Evolutionary conservation across 2,329 filamentous ascomycete genomes (phyloP).

Genomic region (Hypoxylon sp.): DNA sequence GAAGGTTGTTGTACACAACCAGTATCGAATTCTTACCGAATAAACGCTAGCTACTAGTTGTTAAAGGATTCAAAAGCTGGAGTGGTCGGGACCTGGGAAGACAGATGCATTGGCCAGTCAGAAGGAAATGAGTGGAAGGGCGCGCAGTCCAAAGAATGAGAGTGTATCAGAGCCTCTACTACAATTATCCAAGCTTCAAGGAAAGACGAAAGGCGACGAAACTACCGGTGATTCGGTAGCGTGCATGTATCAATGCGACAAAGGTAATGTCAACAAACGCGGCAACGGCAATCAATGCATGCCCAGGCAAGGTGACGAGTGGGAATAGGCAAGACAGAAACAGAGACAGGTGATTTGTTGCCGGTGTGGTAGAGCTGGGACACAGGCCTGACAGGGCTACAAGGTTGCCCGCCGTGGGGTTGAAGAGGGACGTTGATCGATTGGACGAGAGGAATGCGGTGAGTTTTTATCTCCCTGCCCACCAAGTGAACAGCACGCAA

Average conservation of each 20-base stretch:
- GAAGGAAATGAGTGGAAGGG: slow-evolving; percentile 26
- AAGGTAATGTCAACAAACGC: slow-evolving; percentile 41
- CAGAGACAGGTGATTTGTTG: slow-evolving; percentile 38
- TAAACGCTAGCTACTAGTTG: slow-evolving; percentile 11
- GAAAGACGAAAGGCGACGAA: slow-evolving; percentile 33
- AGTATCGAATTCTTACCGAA: slow-evolving; percentile 12
- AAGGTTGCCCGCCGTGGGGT: slow-evolving; percentile 41
- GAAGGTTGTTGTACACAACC: slow-evolving; percentile 21
- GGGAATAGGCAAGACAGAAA: slow-evolving; percentile 23
- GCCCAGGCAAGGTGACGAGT: slow-evolving; percentile 31
- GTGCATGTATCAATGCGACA: slow-evolving; percentile 39
- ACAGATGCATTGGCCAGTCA: slow-evolving; percentile 10
- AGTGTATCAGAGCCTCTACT: slow-evolving; percentile 17
- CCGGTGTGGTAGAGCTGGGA: slow-evolving; percentile 18
- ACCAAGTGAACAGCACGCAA: slow-evolving; percentile 21
- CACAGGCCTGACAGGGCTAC: slow-evolving; percentile 4
- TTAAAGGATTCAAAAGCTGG: slow-evolving; percentile 6
- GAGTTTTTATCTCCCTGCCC: slow-evolving; percentile 18
- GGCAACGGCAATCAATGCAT: slow-evolving; percentile 44
- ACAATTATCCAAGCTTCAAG: slow-evolving; percentile 35
- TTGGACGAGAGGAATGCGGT: slow-evolving; percentile 38
- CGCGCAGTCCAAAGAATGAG: slow-evolving; percentile 19
- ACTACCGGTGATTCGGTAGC: slow-evolving; percentile 29
- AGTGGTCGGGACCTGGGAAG: slow-evolving; percentile 15
- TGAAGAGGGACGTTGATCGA: slow-evolving; percentile 34